Conservation (phyloP, 2,329 filamentous ascomycete genomes). For the Xylariaceae sp. region DNA sequence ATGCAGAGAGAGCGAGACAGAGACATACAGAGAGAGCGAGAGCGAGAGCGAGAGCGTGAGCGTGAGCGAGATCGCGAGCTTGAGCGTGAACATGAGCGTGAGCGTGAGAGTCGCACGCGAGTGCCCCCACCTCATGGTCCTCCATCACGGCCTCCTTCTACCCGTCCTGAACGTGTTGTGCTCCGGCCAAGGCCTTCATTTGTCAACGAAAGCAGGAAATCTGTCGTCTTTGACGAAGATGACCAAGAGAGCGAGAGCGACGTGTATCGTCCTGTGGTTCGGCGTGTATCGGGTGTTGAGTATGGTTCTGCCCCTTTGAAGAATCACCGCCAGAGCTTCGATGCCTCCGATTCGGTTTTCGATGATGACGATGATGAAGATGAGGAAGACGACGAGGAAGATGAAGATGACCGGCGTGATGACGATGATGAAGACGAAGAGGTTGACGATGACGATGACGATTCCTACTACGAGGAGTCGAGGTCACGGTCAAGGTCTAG, state of each 20-base stretch:
- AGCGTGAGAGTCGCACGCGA: conserved; percentile 41
- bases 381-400: conserved; percentile 7
- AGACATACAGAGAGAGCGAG: background rate
- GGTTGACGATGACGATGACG: conserved; percentile 12
- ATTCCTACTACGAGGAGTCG: conserved; percentile 21
- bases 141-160: conserved; percentile 37
- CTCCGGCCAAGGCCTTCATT: conserved; percentile 29
- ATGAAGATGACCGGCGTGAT: background rate
- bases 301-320: conserved; percentile 27
- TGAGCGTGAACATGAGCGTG: conserved; percentile 30
- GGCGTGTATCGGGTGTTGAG: conserved; percentile 27
- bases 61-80: no score
- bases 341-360: conserved; percentile 15
- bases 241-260: conserved; percentile 22
- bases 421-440: conserved; percentile 8
- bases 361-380: conserved; percentile 16
- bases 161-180: conserved; percentile 29
- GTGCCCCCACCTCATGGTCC: conserved; percentile 50
- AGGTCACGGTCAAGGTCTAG: conserved; percentile 30
- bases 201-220: conserved; percentile 21
- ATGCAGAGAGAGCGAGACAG: background rate
- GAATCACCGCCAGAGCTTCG: conserved; percentile 24
- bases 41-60: no score
- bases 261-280: conserved; percentile 18
- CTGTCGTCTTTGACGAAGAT: conserved; percentile 29